A percentile compares a stretch with the other conserved stretches of the same genome.
Evolutionary conservation across 352 stramenopile genomes (phyloP).

Genomic region (Thalassiosira livingstoniorum): DNA sequence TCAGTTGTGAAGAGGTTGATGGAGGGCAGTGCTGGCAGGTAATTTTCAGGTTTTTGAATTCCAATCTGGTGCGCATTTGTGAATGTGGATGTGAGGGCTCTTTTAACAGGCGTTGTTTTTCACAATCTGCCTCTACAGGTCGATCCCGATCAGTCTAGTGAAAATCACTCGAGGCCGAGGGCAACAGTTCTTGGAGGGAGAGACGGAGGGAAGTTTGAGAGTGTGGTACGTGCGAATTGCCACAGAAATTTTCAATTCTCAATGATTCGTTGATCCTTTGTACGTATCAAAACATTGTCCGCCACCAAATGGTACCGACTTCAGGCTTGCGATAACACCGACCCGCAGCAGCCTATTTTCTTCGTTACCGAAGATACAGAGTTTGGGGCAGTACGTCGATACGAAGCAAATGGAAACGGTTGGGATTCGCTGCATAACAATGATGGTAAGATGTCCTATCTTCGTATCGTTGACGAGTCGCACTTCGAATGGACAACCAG

Average conservation of each 20-base stretch:
- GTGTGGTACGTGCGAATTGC: constrained; percentile 27
- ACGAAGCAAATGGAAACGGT: constrained; percentile 4
- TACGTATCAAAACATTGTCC: too few species aligned
- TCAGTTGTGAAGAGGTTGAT: constrained; percentile 32
- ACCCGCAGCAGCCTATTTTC: constrained; percentile 32
- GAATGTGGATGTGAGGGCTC: neutral
- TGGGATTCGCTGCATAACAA: constrained; percentile 28
- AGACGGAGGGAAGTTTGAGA: constrained; percentile 25
- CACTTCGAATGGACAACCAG: constrained; percentile 47
- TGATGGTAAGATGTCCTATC: constrained; percentile 26
- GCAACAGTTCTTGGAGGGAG: constrained; percentile 31
- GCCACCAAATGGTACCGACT: too few species aligned
- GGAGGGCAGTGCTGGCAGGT: constrained; percentile 36
- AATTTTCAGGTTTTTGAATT: neutral
- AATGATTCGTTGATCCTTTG: too few species aligned
- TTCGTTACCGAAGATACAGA: constrained; percentile 42
- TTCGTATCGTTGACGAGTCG: constrained; percentile 34
- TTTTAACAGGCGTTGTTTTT: neutral
- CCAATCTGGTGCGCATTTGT: neutral
- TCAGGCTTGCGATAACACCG: constrained; percentile 42
- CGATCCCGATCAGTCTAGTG: constrained; percentile 18
- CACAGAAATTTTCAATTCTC: too few species aligned
- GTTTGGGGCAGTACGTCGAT: constrained; percentile 25
- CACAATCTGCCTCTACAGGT: constrained; percentile 4
- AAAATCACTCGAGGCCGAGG: neutral